These are phyloP conservation scores for Talaromyces wortmannii DNA, from an alignment of 495 filamentous ascomycete genomes.

Conservation along the genomic window DNA sequence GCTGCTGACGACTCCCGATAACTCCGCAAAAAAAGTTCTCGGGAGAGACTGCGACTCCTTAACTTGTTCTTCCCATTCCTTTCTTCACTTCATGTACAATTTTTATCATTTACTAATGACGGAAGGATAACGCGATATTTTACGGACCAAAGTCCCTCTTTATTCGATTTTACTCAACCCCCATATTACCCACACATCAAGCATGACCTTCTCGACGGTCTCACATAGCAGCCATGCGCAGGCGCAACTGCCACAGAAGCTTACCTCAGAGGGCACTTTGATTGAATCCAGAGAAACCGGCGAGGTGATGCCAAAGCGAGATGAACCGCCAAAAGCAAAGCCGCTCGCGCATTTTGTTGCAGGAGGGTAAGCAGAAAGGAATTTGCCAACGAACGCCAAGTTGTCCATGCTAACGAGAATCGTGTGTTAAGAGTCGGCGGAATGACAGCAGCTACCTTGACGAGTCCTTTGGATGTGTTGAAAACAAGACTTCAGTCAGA, in stretches of 20 bases:
- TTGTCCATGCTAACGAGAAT: slow-evolving; percentile 1
- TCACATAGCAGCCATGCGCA: slow-evolving; percentile 18
- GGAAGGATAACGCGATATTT: neutral
- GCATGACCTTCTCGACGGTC: slow-evolving; percentile 13
- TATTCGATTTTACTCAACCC: neutral
- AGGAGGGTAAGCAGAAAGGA: slow-evolving; percentile 55
- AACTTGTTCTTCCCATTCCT: neutral
- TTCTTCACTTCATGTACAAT: neutral
- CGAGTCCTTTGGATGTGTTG: slow-evolving; percentile 82
- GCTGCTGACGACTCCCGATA: neutral
- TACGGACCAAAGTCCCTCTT: neutral
- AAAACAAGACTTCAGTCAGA: slow-evolving; percentile 88
- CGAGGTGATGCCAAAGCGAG: slow-evolving; percentile 41
- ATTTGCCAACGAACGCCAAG: neutral
- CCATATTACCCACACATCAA: neutral
- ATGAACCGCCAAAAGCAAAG: slow-evolving; percentile 51
- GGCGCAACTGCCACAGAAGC: slow-evolving; percentile 14
- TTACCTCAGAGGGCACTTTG: slow-evolving; percentile 3
- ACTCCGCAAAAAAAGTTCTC: slow-evolving; percentile 6
- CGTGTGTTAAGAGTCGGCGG: slow-evolving; percentile 61
- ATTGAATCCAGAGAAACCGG: slow-evolving; percentile 56
- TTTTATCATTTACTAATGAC: neutral
- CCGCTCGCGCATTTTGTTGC: slow-evolving; percentile 88
- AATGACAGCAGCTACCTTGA: slow-evolving; percentile 81
- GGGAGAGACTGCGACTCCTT: neutral